These are phyloP conservation scores for Rhizophora apiculata DNA, from an alignment of 345 rosid genomes.

Conservation along the genomic window DNA sequence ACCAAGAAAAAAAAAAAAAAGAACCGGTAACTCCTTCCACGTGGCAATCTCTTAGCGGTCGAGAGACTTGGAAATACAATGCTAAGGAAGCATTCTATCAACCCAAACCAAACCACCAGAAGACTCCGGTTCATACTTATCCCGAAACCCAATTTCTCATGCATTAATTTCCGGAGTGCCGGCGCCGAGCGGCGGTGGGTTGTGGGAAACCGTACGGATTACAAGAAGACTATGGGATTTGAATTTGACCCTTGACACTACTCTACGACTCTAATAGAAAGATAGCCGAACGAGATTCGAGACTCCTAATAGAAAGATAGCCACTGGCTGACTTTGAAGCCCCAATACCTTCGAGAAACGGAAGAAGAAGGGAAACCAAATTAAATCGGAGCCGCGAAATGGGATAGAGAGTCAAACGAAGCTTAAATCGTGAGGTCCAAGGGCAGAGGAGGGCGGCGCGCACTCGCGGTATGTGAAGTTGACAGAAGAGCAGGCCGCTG, in stretches of 20 bases:
- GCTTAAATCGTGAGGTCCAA: constrained; percentile 26
- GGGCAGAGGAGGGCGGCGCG: constrained; percentile 70
- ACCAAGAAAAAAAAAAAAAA: no score
- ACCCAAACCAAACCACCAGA: no score
- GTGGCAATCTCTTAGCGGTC: not conserved
- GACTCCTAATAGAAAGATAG: constrained; percentile 5
- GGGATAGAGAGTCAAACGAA: no score
- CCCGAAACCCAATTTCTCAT: no score
- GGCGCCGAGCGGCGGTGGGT: not conserved
- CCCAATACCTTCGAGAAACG: not conserved
- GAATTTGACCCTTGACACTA: constrained; percentile 10
- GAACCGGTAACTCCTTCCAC: not conserved
- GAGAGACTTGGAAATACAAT: not conserved
- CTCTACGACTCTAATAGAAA: not conserved
- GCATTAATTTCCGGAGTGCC: no score
- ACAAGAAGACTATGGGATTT: not conserved
- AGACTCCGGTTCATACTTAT: no score
- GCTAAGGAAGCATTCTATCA: no score
- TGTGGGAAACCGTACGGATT: not conserved
- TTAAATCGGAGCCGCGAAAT: no score
- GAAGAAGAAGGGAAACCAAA: no score
- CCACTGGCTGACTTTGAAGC: not conserved
- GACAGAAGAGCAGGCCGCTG: constrained; percentile 64
- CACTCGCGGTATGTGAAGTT: constrained; percentile 78
- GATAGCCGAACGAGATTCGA: not conserved